phyloP scores from a whole-genome alignment of 2,329 filamentous ascomycete species.

The Aspergillus nomiae region DNA sequence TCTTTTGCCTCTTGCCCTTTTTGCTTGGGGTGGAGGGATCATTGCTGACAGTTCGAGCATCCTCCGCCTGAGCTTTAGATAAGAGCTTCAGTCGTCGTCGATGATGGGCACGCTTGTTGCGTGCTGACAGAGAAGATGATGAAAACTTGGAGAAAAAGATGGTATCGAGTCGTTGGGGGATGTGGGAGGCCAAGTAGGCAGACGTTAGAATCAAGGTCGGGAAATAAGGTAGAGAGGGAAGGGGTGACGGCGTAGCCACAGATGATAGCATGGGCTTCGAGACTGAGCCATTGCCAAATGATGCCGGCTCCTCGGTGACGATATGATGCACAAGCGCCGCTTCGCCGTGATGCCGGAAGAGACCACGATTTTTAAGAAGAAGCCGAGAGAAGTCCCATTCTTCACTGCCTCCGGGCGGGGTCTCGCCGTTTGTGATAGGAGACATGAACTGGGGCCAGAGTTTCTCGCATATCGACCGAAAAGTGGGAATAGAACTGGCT shows the following conservation, averaged over 20 bases:
- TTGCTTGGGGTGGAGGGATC: slow-evolving; percentile 34
- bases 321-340: slow-evolving; percentile 45
- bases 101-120: slow-evolving; percentile 48
- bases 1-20: slow-evolving; percentile 39
- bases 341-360: slow-evolving; percentile 51
- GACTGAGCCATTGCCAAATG: slow-evolving; percentile 12
- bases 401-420: slow-evolving; percentile 42
- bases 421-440: slow-evolving; percentile 72
- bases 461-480: slow-evolving; percentile 68
- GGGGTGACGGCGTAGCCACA: slow-evolving; percentile 30
- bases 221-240: slow-evolving; percentile 47
- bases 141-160: slow-evolving; percentile 54
- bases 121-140: slow-evolving; percentile 43
- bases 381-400: slow-evolving; percentile 83
- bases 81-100: slow-evolving; percentile 44
- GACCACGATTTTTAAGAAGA: slow-evolving; percentile 57
- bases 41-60: slow-evolving; percentile 31
- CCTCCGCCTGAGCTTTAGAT: slow-evolving; percentile 41
- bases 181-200: slow-evolving; percentile 51
- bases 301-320: slow-evolving; percentile 33
- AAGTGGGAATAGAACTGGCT: slow-evolving; percentile 74
- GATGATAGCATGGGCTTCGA: slow-evolving; percentile 23
- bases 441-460: slow-evolving; percentile 85
- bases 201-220: slow-evolving; percentile 50
- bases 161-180: slow-evolving; percentile 49